A percentile compares a stretch with the other conserved stretches of the same genome.
These are phyloP conservation scores for Grifola frondosa DNA, from an alignment of 1,284 basidiomycete species.

Conservation along the genomic window DNA sequence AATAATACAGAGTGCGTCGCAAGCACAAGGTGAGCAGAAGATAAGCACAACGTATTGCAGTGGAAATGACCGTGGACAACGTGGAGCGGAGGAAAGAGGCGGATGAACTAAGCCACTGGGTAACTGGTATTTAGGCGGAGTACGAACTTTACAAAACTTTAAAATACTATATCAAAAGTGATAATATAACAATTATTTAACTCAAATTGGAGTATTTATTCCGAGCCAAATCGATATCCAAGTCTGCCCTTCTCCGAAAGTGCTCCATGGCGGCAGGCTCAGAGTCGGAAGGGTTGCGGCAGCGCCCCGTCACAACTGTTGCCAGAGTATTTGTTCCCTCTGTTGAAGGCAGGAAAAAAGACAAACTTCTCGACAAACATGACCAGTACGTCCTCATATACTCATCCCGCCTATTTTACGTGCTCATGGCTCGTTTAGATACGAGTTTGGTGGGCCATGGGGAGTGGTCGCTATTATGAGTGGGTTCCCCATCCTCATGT, in stretches of 20 bases:
- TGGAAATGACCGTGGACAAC: constrained; percentile 1
- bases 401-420: not conserved
- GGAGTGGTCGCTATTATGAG: constrained; percentile 95
- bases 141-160: no score
- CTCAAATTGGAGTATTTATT: no score
- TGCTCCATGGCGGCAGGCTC: constrained; percentile 16
- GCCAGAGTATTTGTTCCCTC: constrained; percentile 36
- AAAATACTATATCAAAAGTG: no score
- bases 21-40: not conserved
- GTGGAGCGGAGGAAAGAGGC: not conserved
- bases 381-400: constrained; percentile 49
- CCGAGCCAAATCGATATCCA: constrained; percentile 5
- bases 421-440: constrained; percentile 45
- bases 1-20: constrained; percentile 11
- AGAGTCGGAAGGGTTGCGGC: constrained; percentile 24
- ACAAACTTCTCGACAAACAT: constrained; percentile 77
- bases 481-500: constrained; percentile 91
- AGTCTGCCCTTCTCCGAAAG: no score
- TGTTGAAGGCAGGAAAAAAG: constrained; percentile 66
- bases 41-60: not conserved
- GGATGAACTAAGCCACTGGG: no score
- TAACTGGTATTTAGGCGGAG: no score
- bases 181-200: no score
- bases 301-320: constrained; percentile 21
- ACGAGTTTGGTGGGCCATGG: constrained; percentile 94